These are phyloP conservation scores for Gossypium davidsonii DNA, from an alignment of 441 rosid species.

Conservation along the genomic window DNA sequence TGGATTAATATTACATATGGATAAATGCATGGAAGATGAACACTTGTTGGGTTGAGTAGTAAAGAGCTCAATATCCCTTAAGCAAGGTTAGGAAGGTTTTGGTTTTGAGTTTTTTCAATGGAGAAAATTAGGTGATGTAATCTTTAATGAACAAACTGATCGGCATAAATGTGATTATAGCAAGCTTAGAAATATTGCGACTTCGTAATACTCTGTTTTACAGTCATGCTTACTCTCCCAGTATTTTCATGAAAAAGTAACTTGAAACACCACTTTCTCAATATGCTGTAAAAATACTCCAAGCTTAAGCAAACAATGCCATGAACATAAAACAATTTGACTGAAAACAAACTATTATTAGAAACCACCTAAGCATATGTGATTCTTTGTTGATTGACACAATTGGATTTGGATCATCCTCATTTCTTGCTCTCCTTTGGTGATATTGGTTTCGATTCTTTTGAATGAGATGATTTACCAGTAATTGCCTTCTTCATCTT, in stretches of 20 bases:
- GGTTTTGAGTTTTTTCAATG: no score
- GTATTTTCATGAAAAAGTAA: neutral
- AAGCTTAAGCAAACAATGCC: constrained; percentile 9
- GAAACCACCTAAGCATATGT: neutral
- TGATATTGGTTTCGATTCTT: constrained; percentile 37
- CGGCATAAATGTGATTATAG: neutral
- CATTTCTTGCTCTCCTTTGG: constrained; percentile 29
- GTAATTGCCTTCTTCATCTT: constrained; percentile 87
- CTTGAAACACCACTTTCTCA: neutral
- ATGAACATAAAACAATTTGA: neutral
- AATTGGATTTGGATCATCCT: neutral
- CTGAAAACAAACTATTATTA: neutral
- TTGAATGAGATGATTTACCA: constrained; percentile 68
- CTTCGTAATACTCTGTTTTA: neutral
- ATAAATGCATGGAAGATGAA: neutral
- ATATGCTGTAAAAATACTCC: neutral
- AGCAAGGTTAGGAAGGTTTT: no score
- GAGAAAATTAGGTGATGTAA: no score
- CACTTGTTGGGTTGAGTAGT: no score
- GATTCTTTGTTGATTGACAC: neutral
- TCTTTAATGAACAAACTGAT: neutral
- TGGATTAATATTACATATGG: neutral
- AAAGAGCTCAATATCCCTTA: no score
- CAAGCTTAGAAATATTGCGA: neutral
- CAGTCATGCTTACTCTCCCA: neutral